Evolutionary conservation across 805 yeast species (phyloP).

Genomic region (Tetrapisispora nanseiensis): DNA sequence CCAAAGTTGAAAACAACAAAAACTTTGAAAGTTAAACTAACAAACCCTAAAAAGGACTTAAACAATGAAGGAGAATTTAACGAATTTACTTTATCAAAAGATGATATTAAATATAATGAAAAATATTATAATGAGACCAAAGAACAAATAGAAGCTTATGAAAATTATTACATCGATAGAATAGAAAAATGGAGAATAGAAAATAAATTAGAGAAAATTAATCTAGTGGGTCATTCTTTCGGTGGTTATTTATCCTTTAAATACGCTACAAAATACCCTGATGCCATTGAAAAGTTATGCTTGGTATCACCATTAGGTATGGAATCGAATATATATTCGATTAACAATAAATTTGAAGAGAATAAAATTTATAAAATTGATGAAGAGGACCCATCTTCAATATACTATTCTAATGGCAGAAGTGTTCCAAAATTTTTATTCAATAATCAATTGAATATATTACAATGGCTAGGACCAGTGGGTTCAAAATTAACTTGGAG

Average conservation of each 20-base stretch:
- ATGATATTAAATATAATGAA: not conserved
- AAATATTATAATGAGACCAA: not conserved
- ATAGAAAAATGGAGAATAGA: slow-evolving; percentile 55
- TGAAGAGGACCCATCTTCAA: slow-evolving; percentile 37
- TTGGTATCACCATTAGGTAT: slow-evolving; percentile 73
- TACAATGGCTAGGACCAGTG: slow-evolving; percentile 37
- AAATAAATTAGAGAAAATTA: slow-evolving; percentile 43
- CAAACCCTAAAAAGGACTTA: not conserved
- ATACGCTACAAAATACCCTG: slow-evolving; percentile 51
- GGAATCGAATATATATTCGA: slow-evolving; percentile 56
- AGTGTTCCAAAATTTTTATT: slow-evolving; percentile 27
- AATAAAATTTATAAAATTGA: slow-evolving; percentile 17
- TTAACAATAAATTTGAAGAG: slow-evolving; percentile 27
- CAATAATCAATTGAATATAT: slow-evolving; percentile 35
- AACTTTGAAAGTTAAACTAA: not conserved
- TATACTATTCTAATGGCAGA: slow-evolving; percentile 23
- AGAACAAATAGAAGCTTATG: slow-evolving; percentile 30
- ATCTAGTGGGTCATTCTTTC: slow-evolving; percentile 65
- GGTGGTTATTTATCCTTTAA: slow-evolving; percentile 68
- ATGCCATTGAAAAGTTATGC: slow-evolving; percentile 42
- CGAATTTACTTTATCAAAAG: not conserved
- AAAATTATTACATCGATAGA: slow-evolving; percentile 46
- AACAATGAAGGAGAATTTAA: not conserved
- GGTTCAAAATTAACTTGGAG: slow-evolving; percentile 32
- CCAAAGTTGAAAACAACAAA: not conserved